Base-by-base conservation (phyloP, 192 early-diverging fungal genomes). In the Coemansia sp. region DNA sequence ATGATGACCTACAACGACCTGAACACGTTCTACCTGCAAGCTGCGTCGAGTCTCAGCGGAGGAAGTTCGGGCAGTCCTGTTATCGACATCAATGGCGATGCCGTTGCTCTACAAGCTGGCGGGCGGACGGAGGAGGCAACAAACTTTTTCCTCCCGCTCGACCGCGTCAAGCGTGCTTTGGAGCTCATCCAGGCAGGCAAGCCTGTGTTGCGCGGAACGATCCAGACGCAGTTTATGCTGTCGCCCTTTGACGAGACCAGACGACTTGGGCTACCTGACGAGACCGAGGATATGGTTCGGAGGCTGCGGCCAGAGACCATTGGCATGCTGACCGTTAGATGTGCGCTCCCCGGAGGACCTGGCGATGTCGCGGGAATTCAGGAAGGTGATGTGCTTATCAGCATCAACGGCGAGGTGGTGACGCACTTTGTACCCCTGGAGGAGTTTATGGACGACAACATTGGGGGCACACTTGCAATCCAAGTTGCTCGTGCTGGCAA, bases 11-110 rank as follows among this genome's bases (percentile, higher is more conserved):
- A 86, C 72, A 86, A 84, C 42, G 89, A 91, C 41, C 81, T 88
- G 55, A 91, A 89, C 59, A 89, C 87, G 2, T 91, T 91, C 62
- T 91, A 89, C 62, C 63, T 88, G 11, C 85, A 88, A 65, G 84
- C 87, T 1, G 82, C 86, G 0, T 83, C 89, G 10, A 78, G 80
- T 6, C 84, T 83, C 9, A 87, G 82, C 50, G 87, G 86, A 40
- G 89, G 89, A 4, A 85, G 84, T 28, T 86, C 84, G 4, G 89
- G 89, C 26, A 83, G 81, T 50, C 87, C 89, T 4, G 87, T 91
- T 11, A 71, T 91, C 29, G 83, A 89, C 42, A 83, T 89, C 28
- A 74, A 85, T 11, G 89, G 89, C 2, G 59, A 83, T 51, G 89
- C 89, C 5, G 82, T 91, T 5, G 89, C 80, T 4, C 58, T 91